Evolutionary conservation across 139 green algal species (phyloP), one percentile per base, ranked within the genome.

Genomic region (Micromonas commoda): DNA sequence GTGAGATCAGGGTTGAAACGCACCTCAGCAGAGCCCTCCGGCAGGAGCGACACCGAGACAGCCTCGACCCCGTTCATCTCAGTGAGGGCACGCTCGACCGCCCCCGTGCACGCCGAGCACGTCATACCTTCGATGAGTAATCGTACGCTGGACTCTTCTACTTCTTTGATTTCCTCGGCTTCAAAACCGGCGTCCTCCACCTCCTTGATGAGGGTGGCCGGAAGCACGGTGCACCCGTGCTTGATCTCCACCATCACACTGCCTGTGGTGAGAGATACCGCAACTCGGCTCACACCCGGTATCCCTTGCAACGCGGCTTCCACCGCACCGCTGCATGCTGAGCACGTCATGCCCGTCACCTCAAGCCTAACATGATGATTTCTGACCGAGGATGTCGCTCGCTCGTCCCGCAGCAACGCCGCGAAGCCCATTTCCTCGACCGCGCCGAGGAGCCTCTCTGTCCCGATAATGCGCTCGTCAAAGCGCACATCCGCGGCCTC

Each of bases 101-200:
- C 81, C 24, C 60, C 60, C 2, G 83, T 85, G 86, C 92, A 97
- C 29, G 90, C 86, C 4, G 84, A 84, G 77, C 92, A 97, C 0
- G 87, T 93, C 91, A 97, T 96, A 77, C 92, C 92, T 16, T 76
- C 77, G 16, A 96, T 73, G 19, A 29, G 60, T 71, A 92, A 75
- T 9, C 66, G 24, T 81, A 71, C 57, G 78, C 80, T 81, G 60
- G 76, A 20, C 23, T 65, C 32, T 61, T 69, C 64, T 52, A 73
- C 26, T 57, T 21, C 75, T 71, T 35, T 73, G 65, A 80, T 52
- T 20, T 78, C 33, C 21, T 73, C 21, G 13, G 80, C 88, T 16
- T 89, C 83, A 65, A 92, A 97, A 20, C 93, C 93, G n/a, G 86
- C 82, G 39, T 92, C 89, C 51, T 93, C 85, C 0, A 97, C 81